These are phyloP conservation scores for Fusarium sp. DNA, from an alignment of 2,329 filamentous ascomycete genomes.

Conservation along the genomic window DNA sequence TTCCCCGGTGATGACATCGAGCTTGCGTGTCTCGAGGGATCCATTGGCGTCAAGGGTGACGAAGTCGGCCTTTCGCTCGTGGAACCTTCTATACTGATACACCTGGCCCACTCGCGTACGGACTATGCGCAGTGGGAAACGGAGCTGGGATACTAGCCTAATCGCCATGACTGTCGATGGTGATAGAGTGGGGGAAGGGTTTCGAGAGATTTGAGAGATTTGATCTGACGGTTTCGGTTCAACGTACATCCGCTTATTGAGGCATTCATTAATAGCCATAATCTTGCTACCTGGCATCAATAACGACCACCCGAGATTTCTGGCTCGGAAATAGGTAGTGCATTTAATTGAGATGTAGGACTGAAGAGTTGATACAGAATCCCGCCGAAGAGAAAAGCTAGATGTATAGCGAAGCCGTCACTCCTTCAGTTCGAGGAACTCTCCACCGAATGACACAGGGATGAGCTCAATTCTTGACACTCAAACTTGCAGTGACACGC, in stretches of 20 bases:
- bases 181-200: not conserved
- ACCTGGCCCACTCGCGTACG: too few species aligned
- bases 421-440: too few species aligned
- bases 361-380: not conserved
- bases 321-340: too few species aligned
- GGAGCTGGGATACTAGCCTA: not conserved
- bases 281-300: not conserved
- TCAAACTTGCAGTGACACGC: not conserved
- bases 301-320: too few species aligned
- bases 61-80: slow-evolving; percentile 25
- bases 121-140: not conserved
- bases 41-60: slow-evolving; percentile 10
- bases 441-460: fast-evolving
- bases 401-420: too few species aligned
- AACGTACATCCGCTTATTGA: not conserved
- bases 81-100: slow-evolving; percentile 8
- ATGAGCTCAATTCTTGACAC: not conserved
- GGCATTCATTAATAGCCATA: fast-evolving
- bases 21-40: slow-evolving; percentile 6
- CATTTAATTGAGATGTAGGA: not conserved
- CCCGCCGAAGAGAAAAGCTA: not conserved
- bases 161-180: not conserved
- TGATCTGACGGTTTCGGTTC: not conserved
- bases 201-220: not conserved
- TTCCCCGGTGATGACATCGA: slow-evolving; percentile 25